Evolutionary conservation across 768 basidiomycete genomes (phyloP), one percentile per base, ranked within the genome.

Genomic region (Phylloporus sp.): DNA sequence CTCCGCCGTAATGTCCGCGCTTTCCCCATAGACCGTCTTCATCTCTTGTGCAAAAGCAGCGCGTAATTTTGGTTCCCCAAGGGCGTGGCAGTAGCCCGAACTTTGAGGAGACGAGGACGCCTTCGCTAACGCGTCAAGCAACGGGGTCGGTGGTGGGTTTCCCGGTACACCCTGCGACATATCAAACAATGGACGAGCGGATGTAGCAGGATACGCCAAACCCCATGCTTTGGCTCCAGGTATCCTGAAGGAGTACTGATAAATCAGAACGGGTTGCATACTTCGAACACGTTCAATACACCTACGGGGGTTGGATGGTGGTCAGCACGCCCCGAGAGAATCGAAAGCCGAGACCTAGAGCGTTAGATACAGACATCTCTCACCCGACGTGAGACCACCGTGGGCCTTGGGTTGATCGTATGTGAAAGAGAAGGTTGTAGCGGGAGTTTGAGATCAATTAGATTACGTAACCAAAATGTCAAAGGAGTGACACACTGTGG

Each of bases 111-210:
- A 75, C 8, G 75, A 67, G 0, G 79, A 67, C 0, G 79, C 74
- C 9, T 61, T 60, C 0, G 70, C 73, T 2, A 91, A 63, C 1
- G 80, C 76, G 0, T 74, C 60, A 29, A 82, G 75, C 9, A 90
- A 68, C 1, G 61, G 45, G 2, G 70, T 61, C 3, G 84, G 80
- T 0, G 91, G 90, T 0, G 84, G 80, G 0, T 71, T 73, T 6
- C 84, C 83, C 0, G 91, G 91, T 0, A 83, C 81, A 35, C 91
- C 86, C 67, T 91, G 88, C 2, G 85, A 84, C 74, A 90, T 82
- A 59, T 81, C 77, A n/a, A 91, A 74, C 2, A 90, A 69, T 0
- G 80, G 82, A 9, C 73, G 72, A 22, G 52, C 60, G 0, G 71
- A 61, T 0, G 76, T 74, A 0, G 75, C 60, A 5, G 56, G 57